Evolutionary conservation across 2,329 filamentous ascomycete genomes (phyloP).

Genomic region (Hymenoscyphus fructigenus): DNA sequence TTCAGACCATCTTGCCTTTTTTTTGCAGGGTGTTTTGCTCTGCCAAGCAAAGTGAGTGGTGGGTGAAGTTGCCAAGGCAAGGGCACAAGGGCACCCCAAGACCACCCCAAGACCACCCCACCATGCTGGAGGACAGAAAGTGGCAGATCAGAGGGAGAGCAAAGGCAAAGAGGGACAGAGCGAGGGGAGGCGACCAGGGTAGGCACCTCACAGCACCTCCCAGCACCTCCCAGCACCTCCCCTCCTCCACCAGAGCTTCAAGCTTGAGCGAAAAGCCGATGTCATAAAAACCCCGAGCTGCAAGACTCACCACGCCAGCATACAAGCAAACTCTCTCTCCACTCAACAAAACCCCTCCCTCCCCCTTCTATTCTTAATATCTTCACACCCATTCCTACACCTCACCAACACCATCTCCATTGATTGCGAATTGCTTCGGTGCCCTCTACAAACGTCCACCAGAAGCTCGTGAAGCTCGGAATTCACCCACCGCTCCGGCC

Average conservation of each 20-base stretch:
- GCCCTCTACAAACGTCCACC: not conserved
- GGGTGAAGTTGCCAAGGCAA: not conserved
- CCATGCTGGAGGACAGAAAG: not conserved
- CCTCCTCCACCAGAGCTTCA: not conserved
- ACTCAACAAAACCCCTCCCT: not conserved
- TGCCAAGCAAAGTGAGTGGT: not conserved
- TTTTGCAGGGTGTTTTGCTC: not conserved
- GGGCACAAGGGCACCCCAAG: not conserved
- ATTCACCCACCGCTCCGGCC: slow-evolving; percentile 9
- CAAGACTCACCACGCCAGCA: not conserved
- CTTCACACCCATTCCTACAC: not conserved
- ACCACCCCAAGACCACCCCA: not conserved
- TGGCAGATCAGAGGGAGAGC: not conserved
- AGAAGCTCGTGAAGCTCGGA: slow-evolving; percentile 9
- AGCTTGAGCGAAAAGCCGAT: slow-evolving; percentile 1
- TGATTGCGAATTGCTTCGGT: not conserved
- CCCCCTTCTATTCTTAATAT: not conserved
- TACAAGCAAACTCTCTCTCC: not conserved
- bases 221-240: too few relatives aligned
- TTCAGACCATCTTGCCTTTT: not conserved
- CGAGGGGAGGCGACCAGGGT: not conserved
- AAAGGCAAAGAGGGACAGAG: not conserved
- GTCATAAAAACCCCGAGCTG: not conserved
- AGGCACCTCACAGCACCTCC: too few relatives aligned
- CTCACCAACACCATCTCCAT: not conserved